Conservation (phyloP, 768 basidiomycete species). For the Ephemerocybe angulata region DNA sequence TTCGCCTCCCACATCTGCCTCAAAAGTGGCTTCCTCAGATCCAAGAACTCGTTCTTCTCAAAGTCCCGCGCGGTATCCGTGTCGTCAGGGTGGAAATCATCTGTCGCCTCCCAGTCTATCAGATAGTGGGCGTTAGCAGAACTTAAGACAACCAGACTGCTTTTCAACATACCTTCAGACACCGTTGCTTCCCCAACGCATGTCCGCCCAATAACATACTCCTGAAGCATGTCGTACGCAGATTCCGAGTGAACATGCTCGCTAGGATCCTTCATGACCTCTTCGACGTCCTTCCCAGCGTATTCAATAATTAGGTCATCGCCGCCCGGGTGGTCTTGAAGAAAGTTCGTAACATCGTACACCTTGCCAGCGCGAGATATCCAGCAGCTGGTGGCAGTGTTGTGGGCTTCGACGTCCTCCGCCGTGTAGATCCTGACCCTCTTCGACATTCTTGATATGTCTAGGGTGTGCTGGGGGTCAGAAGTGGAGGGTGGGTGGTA, state of each 20-base stretch:
- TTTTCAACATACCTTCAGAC: slow-evolving; percentile 59
- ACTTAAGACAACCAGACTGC: neutral
- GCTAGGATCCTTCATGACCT: slow-evolving; percentile 71
- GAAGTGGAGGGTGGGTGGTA: neutral
- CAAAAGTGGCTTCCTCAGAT: slow-evolving; percentile 80
- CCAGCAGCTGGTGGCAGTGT: slow-evolving; percentile 67
- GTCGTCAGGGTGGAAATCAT: slow-evolving; percentile 89
- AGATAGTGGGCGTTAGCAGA: neutral
- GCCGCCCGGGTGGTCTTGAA: slow-evolving; percentile 90
- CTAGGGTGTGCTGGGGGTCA: neutral
- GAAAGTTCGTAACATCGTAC: slow-evolving; percentile 84
- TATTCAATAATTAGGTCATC: slow-evolving; percentile 84
- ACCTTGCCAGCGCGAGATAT: slow-evolving; percentile 77
- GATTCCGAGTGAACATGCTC: slow-evolving; percentile 89
- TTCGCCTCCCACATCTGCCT: slow-evolving; percentile 85
- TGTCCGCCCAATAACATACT: slow-evolving; percentile 81
- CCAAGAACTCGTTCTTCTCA: slow-evolving; percentile 87
- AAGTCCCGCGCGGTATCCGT: slow-evolving; percentile 81
- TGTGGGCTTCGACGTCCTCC: slow-evolving; percentile 72
- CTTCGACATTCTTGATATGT: slow-evolving; percentile 48
- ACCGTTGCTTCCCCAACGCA: slow-evolving; percentile 73
- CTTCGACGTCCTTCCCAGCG: slow-evolving; percentile 81
- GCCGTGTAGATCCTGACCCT: slow-evolving; percentile 69
- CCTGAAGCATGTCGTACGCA: slow-evolving; percentile 89
- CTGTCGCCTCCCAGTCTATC: slow-evolving; percentile 83